These are phyloP conservation scores for Talaromyces nanjingensis DNA, from an alignment of 495 filamentous ascomycete species.

Conservation along the genomic window DNA sequence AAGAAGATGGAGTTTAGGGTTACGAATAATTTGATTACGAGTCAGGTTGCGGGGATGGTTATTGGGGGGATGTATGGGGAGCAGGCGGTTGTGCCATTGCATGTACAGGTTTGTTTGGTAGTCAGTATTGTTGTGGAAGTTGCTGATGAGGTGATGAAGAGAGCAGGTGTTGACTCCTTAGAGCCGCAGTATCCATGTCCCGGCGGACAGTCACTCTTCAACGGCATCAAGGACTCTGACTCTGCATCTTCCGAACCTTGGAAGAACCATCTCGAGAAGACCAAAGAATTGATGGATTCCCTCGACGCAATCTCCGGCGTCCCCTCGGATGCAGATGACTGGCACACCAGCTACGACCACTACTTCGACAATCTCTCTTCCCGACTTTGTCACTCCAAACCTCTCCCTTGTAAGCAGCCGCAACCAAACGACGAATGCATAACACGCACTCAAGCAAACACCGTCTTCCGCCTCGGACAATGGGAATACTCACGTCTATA, in stretches of 20 bases:
- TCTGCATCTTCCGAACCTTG: constrained; percentile 32
- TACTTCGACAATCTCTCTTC: constrained; percentile 70
- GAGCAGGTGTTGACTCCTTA: constrained; percentile 46
- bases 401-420: constrained; percentile 49
- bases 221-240: constrained; percentile 38
- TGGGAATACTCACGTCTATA: constrained; percentile 67
- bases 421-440: constrained; percentile 40
- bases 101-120: constrained; percentile 23
- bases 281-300: constrained; percentile 36
- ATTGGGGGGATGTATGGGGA: constrained; percentile 50
- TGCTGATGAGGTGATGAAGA: constrained; percentile 11
- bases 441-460: constrained; percentile 44
- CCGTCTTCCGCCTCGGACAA: constrained; percentile 60
- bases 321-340: constrained; percentile 41
- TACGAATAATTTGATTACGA: constrained; percentile 64
- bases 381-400: constrained; percentile 57
- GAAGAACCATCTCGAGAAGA: constrained; percentile 50
- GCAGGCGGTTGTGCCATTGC: constrained; percentile 31
- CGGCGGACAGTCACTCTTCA: constrained; percentile 35
- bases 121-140: not conserved
- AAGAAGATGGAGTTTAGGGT: constrained; percentile 49
- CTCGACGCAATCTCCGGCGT: constrained; percentile 58
- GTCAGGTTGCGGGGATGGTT: constrained; percentile 61
- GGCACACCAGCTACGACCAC: constrained; percentile 57
- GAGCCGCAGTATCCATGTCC: constrained; percentile 57